These are phyloP conservation scores for Colletotrichum costaricense DNA, from an alignment of 2,329 filamentous ascomycete species.

Conservation along the genomic window DNA sequence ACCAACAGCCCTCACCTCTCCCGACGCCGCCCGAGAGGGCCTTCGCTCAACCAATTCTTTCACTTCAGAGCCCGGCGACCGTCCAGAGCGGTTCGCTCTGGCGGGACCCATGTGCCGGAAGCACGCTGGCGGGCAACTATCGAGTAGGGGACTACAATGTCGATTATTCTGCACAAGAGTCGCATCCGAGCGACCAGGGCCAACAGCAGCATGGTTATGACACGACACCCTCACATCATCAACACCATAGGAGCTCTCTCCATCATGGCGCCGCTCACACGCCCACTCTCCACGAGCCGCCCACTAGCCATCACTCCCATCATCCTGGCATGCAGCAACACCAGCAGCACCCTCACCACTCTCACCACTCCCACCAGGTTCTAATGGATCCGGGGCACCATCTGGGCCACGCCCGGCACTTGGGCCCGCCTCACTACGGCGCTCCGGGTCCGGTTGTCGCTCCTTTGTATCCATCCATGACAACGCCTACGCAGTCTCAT, in stretches of 20 bases:
- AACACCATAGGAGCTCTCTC: constrained; percentile 59
- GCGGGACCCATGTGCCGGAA: constrained; percentile 79
- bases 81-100: constrained; percentile 82
- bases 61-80: constrained; percentile 73
- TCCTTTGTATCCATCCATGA: constrained; percentile 63
- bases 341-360: constrained; percentile 22
- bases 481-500: constrained; percentile 51
- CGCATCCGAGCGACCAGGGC: constrained; percentile 73
- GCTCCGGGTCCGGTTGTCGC: constrained; percentile 59
- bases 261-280: constrained; percentile 56
- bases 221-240: constrained; percentile 46
- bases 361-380: constrained; percentile 51
- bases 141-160: constrained; percentile 80
- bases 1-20: constrained; percentile 29
- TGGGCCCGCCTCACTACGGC: constrained; percentile 66
- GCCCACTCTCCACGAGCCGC: constrained; percentile 58
- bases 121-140: constrained; percentile 81
- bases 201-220: constrained; percentile 75
- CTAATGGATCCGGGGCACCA: constrained; percentile 65
- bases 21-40: constrained; percentile 65
- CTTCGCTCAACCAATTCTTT: constrained; percentile 66
- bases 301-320: constrained; percentile 54
- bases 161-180: constrained; percentile 77
- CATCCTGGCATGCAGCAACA: constrained; percentile 47
- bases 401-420: constrained; percentile 62